These are phyloP conservation scores for Sanghuangporus sanghuang DNA, from an alignment of 1,284 basidiomycete genomes.

Conservation along the genomic window DNA sequence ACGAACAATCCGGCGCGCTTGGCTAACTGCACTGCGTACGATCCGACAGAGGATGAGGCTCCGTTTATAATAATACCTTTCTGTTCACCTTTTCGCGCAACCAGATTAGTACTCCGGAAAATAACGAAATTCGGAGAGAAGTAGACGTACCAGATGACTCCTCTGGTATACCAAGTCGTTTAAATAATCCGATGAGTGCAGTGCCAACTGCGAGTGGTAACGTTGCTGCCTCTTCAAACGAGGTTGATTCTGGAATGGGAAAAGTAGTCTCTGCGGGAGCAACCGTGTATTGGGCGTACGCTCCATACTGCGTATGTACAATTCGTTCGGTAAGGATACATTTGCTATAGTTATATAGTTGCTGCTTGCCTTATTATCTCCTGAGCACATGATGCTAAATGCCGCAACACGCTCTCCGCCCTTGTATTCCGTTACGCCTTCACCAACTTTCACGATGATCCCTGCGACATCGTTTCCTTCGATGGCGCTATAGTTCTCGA, in stretches of 20 bases:
- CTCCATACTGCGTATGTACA: slow-evolving; percentile 7
- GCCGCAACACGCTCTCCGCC: slow-evolving; percentile 21
- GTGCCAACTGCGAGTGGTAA: slow-evolving; percentile 30
- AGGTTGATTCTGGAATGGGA: slow-evolving; percentile 1
- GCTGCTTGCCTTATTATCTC: slow-evolving; percentile 3
- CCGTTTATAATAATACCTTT: slow-evolving; percentile 28
- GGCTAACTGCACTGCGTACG: slow-evolving; percentile 29
- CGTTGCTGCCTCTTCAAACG: slow-evolving; percentile 30
- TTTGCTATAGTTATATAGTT: neutral
- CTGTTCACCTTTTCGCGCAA: neutral
- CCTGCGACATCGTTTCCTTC: slow-evolving; percentile 20
- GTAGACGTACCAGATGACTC: neutral
- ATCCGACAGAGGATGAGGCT: slow-evolving; percentile 29
- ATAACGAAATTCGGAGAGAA: neutral
- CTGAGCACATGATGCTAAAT: slow-evolving; percentile 21
- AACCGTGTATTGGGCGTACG: slow-evolving; percentile 13
- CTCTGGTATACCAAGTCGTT: slow-evolving; percentile 22
- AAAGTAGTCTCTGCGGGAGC: slow-evolving; percentile 7
- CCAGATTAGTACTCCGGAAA: neutral
- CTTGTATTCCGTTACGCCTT: slow-evolving; percentile 17
- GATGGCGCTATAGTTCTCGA: slow-evolving; percentile 15
- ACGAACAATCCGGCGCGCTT: slow-evolving; percentile 23
- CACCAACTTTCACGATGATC: slow-evolving; percentile 15
- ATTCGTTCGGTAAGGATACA: neutral
- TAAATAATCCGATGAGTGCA: slow-evolving; percentile 28